These are phyloP conservation scores for Sherardia arvensis DNA, from an alignment of 257 asterid genomes.

Conservation along the genomic window DNA sequence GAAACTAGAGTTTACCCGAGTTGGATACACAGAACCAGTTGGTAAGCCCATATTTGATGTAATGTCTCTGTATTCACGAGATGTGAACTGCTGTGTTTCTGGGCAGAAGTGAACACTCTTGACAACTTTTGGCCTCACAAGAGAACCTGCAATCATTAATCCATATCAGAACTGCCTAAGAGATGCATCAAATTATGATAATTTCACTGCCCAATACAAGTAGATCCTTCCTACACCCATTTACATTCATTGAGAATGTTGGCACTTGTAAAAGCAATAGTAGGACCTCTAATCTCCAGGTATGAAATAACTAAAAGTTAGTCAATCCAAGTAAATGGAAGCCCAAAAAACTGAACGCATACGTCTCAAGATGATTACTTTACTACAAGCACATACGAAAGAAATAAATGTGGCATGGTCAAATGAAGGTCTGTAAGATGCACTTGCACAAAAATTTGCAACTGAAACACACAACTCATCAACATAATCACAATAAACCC, in stretches of 20 bases:
- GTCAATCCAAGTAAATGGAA: background rate
- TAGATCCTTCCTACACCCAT: background rate
- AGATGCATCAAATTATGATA: conserved; percentile 10
- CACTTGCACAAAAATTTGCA: background rate
- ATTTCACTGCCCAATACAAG: background rate
- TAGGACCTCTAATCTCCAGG: background rate
- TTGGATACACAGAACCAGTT: conserved; percentile 93
- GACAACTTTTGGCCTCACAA: conserved; percentile 98
- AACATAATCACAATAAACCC: background rate
- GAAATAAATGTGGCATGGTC: background rate
- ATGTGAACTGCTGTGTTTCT: conserved; percentile 53
- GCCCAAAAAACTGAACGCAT: background rate
- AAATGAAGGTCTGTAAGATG: background rate
- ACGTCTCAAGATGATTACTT: background rate
- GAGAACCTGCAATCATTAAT: conserved; percentile 53
- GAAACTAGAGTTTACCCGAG: conserved; percentile 48
- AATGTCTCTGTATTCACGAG: conserved; percentile 83
- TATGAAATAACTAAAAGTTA: background rate
- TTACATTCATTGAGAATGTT: background rate
- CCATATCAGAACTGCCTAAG: background rate
- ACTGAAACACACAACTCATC: background rate
- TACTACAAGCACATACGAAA: background rate
- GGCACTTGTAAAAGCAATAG: background rate
- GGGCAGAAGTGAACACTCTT: conserved; percentile 96
- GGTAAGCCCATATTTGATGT: conserved; percentile 93